Evolutionary conservation across 495 filamentous ascomycete species (phyloP), one percentile per base, ranked within the genome.

Genomic region (Penicillium chermesinum): DNA sequence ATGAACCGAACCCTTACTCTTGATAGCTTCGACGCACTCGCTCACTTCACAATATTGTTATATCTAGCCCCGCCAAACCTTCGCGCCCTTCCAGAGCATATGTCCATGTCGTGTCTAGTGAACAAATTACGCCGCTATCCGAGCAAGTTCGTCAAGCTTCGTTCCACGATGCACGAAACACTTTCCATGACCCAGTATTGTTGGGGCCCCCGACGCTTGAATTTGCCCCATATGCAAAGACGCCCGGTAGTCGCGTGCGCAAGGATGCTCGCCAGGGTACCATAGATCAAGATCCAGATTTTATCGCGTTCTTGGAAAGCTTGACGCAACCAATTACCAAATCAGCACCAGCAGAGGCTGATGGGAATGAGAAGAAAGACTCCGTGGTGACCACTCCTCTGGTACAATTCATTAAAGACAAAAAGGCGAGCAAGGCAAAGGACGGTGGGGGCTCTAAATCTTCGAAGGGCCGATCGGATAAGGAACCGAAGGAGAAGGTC

Each of bases 221-320:
- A 58, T 86, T 88, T 58, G 80, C 93, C 18, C 80, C 86, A 2
- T 93, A 89, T 64, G 85, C 87, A 41, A 87, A 88, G 53, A 77
- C 85, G 0, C 89, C 94, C 13, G 86, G 83, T 49, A 84, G 77
- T 56, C 73, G 74, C 32, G 62, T 69, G 16, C 83, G 88, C 17
- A 78, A 80, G 38, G 93, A 98, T 74, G 79, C 79, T 48, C 83
- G 91, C 2, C 88, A 95, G 62, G 93, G 94, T 36, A 94, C 88
- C 4, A 96, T 98, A 48, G 93, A 98, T 54, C 89, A 91, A 57
- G 93, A 98, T 62, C 81, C 85, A 0, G 93, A 97, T 47, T 97
- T 97, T 53, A 94, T 95, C 67, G 79, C 79, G 16, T 98, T 97
- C 59, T 79, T 98, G 6, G 87, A 94, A 64, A 84, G 80, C 40